Base-by-base conservation (phyloP, 1,284 basidiomycete species). In the Ustilago lituana region DNA sequence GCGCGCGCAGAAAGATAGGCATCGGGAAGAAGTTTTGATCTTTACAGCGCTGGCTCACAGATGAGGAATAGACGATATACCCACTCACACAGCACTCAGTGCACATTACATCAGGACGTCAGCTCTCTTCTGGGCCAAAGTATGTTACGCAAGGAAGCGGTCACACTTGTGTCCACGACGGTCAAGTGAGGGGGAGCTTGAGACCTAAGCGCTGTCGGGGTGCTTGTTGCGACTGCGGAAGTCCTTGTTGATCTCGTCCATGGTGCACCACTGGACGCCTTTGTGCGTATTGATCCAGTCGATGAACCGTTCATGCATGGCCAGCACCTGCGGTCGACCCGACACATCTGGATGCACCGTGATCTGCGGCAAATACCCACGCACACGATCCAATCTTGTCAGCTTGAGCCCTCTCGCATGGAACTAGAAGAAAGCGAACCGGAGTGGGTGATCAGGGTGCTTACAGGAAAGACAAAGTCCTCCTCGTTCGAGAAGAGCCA, bases 281-380 rank as follows among this genome's bases (percentile, higher is more conserved):
- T 88, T 86, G 77, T 91, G 89, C 2, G 85, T 87, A 76, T 90
- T 90, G 49, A 91, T 85, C 88, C 89, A 91, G 72, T 89, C 87
- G 71, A 92, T 90, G 79, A 91, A 90, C 40, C 88, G 86, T 78
- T 91, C 89, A 86, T 91, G 86, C 88, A 91, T 91, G 49, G 90
- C 84, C 8, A 90, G 83, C n/a, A 91, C 89, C 80, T 86, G 84
- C 20, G 85, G 85, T 10, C 86, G 84, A 86, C 89, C 88, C 73
- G 88, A 88, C n/a, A 90, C 89, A 65, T 91, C 90, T 0, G 90
- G 90, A 74, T 90, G 89, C 27, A 91, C 89, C 0, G 90, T 91
- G 60, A 91, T 87, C 41, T 51, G 40, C 26, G 32, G 15, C 9
- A 26, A 8, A 23, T 2, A 9, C 8, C 5, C 23, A 49, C 14